phyloP scores from a whole-genome alignment of 768 basidiomycete species.

The Cystofilobasidium capitatum region DNA sequence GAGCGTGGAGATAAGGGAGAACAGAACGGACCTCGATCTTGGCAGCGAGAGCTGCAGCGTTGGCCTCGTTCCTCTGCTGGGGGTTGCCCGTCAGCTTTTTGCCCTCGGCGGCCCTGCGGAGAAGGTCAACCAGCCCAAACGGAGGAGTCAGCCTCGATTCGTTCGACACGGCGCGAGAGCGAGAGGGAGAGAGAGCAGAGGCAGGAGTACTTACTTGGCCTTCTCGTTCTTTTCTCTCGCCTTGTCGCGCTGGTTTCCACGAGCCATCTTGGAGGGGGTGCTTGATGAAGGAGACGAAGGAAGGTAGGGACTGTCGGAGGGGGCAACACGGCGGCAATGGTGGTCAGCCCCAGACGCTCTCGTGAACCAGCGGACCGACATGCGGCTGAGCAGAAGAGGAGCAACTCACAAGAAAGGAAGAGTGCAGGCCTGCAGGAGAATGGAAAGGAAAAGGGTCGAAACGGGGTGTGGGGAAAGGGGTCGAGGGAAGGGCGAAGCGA shows the following conservation, averaged over 20 bases:
- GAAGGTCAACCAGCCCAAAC: not conserved
- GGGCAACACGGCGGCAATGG: too few relatives aligned
- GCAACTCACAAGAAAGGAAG: too few relatives aligned
- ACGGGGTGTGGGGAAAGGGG: too few relatives aligned
- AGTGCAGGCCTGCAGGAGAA: too few relatives aligned
- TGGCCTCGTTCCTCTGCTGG: slow-evolving; percentile 5
- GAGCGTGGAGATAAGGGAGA: too few relatives aligned
- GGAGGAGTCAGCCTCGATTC: not conserved
- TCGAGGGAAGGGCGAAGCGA: too few relatives aligned
- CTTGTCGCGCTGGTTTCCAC: not conserved
- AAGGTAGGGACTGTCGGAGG: too few relatives aligned
- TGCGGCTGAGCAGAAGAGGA: too few relatives aligned
- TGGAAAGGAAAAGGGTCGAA: too few relatives aligned
- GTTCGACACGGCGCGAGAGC: not conserved
- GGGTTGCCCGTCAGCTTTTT: not conserved
- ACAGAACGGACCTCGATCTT: not conserved
- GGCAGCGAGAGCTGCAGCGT: slow-evolving; percentile 1
- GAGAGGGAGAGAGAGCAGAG: not conserved
- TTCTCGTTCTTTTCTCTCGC: slow-evolving; percentile 2
- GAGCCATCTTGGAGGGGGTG: not conserved
- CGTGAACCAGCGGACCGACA: too few relatives aligned
- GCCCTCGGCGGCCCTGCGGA: not conserved
- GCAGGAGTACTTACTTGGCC: slow-evolving; percentile 3
- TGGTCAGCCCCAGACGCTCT: too few relatives aligned
- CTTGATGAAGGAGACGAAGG: not conserved